Conservation (phyloP, 768 basidiomycete species). For the Rhodotorula sphaerocarpa region DNA sequence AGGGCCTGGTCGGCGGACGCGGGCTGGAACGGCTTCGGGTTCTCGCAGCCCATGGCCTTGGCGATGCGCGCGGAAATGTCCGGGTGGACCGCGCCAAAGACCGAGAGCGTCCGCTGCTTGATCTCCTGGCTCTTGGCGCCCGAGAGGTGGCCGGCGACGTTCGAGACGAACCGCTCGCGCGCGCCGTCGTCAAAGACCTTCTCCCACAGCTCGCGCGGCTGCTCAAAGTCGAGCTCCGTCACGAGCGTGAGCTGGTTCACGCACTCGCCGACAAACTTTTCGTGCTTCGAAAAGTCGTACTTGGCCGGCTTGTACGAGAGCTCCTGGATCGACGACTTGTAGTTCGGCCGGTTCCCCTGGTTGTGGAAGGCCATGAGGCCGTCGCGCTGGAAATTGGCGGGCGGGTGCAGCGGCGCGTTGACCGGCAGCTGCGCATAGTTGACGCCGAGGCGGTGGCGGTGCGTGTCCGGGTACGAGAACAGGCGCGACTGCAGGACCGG, state of each 20-base stretch:
- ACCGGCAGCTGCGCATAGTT: slow-evolving; percentile 68
- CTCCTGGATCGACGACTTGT: slow-evolving; percentile 67
- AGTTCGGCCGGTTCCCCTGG: slow-evolving; percentile 79
- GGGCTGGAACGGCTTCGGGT: slow-evolving; percentile 20
- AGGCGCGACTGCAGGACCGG: slow-evolving; percentile 89
- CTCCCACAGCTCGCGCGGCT: slow-evolving; percentile 43
- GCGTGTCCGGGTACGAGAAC: slow-evolving; percentile 68
- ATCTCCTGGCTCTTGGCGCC: slow-evolving; percentile 40
- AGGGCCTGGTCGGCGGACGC: slow-evolving; percentile 20
- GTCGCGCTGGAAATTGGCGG: slow-evolving; percentile 89
- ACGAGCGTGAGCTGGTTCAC: slow-evolving; percentile 52
- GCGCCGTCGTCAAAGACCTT: slow-evolving; percentile 44
- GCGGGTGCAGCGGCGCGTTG: slow-evolving; percentile 64
- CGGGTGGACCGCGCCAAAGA: slow-evolving; percentile 62
- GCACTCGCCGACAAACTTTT: slow-evolving; percentile 65
- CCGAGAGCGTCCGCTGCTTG: slow-evolving; percentile 44
- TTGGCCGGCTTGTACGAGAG: slow-evolving; percentile 53
- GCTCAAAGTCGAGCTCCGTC: slow-evolving; percentile 53
- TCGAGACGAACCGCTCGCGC: slow-evolving; percentile 43
- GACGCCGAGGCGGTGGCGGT: slow-evolving; percentile 44
- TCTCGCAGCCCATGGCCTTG: slow-evolving; percentile 55
- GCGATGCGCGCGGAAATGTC: slow-evolving; percentile 67
- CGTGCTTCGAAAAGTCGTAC: slow-evolving; percentile 50
- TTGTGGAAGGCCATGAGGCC: slow-evolving; percentile 52
- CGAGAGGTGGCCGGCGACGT: slow-evolving; percentile 45